Base-by-base conservation (phyloP, 2,329 filamentous ascomycete genomes). In the Alternaria novae-zelandiae region DNA sequence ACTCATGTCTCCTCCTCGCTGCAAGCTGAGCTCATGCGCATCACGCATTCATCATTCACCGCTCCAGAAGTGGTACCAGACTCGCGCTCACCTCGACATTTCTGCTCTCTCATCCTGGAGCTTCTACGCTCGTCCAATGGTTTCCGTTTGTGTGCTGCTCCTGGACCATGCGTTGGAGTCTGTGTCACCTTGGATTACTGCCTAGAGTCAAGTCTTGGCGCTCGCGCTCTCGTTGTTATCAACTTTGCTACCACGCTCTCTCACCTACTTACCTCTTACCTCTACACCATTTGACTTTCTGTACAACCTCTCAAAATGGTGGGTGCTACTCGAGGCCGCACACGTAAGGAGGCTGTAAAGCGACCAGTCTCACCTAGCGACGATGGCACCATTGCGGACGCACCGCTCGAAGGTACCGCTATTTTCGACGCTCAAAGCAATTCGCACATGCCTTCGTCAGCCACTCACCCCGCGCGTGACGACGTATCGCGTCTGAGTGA, bases 401-500 rank as follows among this genome's bases (percentile, higher is more conserved):
- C n/a, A 23, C 23, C 26, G 2, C 5, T 30, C 1, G 56, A 53
- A 13, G 55, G 9, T n/a, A 32, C 36, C 5, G 25, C 26, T 11
- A 15, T 13, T 15, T 12, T 8, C 30, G 32, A n/a, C 32, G 6
- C 28, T 30, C 32, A 36, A 36, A 36, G 10, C 20, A 25, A 25
- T 25, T 8, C 25, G 25, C 25, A 25, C 25, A 25, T 25, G 25
- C 25, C 25, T 25, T 25, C 25, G 25, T 25, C 25, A 25, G 25
- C 8, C 25, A 25, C 25, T 9, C 32, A 49, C 12, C 57, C 50
- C 8, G 30, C 21, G 2, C 63, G 28, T 6, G 54, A 64, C 11
- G 66, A 66, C 21, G 54, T 51, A 6, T 64, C 65, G 8, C 59
- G 47, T 2, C 47, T 68, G 11, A 64, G 61, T 30, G 62, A 67